Conservation (phyloP, 352 stramenopile genomes). For the Globisporangium paddicum region DNA sequence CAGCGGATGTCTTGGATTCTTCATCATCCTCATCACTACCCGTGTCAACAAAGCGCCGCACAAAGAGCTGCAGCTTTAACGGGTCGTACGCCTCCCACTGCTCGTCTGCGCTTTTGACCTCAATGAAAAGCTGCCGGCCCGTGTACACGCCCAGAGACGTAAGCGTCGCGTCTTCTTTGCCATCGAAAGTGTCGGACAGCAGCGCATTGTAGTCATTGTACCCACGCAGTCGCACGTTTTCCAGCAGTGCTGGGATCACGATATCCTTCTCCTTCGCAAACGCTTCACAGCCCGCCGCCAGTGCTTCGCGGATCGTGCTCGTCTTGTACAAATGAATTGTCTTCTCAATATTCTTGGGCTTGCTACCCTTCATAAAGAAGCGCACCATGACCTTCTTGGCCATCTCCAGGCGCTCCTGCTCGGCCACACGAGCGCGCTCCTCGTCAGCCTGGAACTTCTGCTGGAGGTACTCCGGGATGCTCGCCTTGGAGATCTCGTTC, state of each 20-base stretch:
- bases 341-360: slow-evolving; percentile 65
- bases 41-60: slow-evolving; percentile 48
- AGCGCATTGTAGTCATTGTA: slow-evolving; percentile 81
- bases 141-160: slow-evolving; percentile 56
- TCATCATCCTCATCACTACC: slow-evolving; percentile 5
- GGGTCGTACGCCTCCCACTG: slow-evolving; percentile 63
- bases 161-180: slow-evolving; percentile 48
- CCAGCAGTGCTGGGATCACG: slow-evolving; percentile 37
- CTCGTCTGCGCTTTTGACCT: slow-evolving; percentile 55
- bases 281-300: slow-evolving; percentile 35
- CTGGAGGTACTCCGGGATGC: slow-evolving; percentile 63
- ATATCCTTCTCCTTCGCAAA: slow-evolving; percentile 54
- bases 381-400: slow-evolving; percentile 74
- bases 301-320: slow-evolving; percentile 49
- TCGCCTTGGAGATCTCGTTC: slow-evolving; percentile 49
- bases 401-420: slow-evolving; percentile 66
- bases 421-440: slow-evolving; percentile 42
- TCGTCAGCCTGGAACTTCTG: slow-evolving; percentile 66
- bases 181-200: slow-evolving; percentile 57
- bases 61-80: slow-evolving; percentile 65
- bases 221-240: slow-evolving; percentile 56
- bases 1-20: slow-evolving; percentile 9
- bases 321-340: slow-evolving; percentile 74
- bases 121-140: slow-evolving; percentile 70
- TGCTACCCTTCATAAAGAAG: slow-evolving; percentile 74